Evolutionary conservation across 768 basidiomycete genomes (phyloP), one percentile per base, ranked within the genome.

Genomic region (Psilocybe subaeruginosa): DNA sequence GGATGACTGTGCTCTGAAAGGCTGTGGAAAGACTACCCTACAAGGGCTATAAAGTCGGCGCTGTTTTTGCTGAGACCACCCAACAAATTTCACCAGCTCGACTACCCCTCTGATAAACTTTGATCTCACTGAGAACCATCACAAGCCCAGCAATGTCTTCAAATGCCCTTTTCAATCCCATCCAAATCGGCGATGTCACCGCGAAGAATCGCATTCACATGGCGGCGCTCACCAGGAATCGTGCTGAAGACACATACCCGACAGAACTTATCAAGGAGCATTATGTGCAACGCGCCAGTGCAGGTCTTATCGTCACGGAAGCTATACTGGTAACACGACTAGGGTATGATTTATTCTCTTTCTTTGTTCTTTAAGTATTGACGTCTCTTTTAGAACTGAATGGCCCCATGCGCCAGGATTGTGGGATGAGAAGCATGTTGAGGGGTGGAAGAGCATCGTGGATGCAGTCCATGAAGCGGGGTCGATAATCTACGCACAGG

Each of bases 401-500:
- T 82, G 78, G 77, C 74, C 72, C 6, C 67, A 76, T 63, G 77
- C 77, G 1, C 81, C 81, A 12, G 82, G 82, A 3, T 76, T 82
- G 30, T 83, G 81, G 80, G 78, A 69, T 59, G 60, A 71, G 14
- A 77, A 78, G 23, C 81, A 83, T 61, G 72, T 79, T 5, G 64
- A 64, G 14, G 81, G 68, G 8, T 84, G 82, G 81, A 80, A 76
- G 63, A 77, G 75, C 51, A 69, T 85, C 50, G 77, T 74, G 1
- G 79, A 80, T 52, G 76, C 74, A 1, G 80, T 86, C 6, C 83
- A 85, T 63, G 67, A 72, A 8, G 78, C 77, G 43, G 81, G 80
- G 9, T 74, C 77, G 8, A 61, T 71, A 31, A 80, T 85, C 23
- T 82, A 80, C 46, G 67, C 70, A 43, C 85, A 86, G 74, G 58